Evolutionary conservation across 108 stramenopile species (phyloP).

Genomic region (Nitzschia sp.): DNA sequence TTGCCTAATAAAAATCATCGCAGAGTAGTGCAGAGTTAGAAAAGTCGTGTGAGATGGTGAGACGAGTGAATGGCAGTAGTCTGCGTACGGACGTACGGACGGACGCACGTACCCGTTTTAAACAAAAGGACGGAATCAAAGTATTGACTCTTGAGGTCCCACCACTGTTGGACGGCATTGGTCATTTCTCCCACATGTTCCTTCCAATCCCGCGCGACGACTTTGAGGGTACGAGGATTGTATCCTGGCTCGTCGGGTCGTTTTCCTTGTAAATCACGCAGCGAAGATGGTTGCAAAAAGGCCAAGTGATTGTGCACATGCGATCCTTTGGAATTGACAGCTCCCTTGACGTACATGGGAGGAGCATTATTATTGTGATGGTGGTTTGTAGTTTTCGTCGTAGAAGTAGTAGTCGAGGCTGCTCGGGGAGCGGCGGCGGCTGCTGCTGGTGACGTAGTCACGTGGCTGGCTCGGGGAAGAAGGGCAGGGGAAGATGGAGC

Average conservation of each 20-base stretch:
- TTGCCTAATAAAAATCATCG: conserved; percentile 44
- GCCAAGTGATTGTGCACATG: conserved; percentile 90
- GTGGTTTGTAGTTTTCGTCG: neutral
- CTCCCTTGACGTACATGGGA: conserved; percentile 34
- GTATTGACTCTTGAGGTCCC: conserved; percentile 95
- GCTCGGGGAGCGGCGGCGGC: neutral
- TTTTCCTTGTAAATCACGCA: conserved; percentile 64
- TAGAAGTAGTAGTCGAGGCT: neutral
- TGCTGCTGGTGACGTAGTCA: neutral
- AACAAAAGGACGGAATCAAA: conserved; percentile 96
- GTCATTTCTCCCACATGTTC: conserved; percentile 59
- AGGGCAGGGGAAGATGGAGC: neutral
- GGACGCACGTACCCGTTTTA: conserved; percentile 99
- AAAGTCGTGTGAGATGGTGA: neutral
- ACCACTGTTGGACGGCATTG: conserved; percentile 95
- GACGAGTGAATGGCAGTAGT: neutral
- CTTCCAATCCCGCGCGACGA: conserved; percentile 56
- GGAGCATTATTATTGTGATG: neutral
- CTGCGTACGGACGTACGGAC: no score
- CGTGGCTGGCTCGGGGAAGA: neutral
- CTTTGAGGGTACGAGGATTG: conserved; percentile 84
- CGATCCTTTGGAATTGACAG: conserved; percentile 68
- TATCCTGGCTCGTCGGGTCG: conserved; percentile 73
- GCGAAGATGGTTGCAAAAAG: conserved; percentile 64
- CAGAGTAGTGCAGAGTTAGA: neutral